Conservation (phyloP, 352 stramenopile species). For the Phytophthora chlamydospora region DNA sequence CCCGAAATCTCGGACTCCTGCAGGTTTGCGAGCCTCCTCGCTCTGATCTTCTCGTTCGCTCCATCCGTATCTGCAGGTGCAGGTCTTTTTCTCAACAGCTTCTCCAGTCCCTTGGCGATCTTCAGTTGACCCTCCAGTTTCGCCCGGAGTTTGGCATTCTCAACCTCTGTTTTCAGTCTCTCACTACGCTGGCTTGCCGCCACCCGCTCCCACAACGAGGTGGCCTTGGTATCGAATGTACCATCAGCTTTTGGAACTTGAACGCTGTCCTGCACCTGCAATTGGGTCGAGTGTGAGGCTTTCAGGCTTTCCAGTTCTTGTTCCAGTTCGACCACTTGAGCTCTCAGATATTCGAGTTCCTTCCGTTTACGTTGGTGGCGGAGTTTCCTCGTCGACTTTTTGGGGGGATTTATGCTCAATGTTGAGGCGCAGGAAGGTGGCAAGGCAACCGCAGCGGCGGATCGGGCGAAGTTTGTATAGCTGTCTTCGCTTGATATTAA, state of each 20-base stretch:
- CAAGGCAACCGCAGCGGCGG: neutral
- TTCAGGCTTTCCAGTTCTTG: conserved; percentile 25
- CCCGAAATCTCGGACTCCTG: conserved; percentile 9
- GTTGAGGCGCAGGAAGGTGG: neutral
- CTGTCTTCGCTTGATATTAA: neutral
- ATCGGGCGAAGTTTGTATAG: neutral
- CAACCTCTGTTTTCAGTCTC: conserved; percentile 25
- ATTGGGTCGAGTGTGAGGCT: neutral
- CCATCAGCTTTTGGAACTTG: neutral
- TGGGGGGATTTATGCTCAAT: neutral
- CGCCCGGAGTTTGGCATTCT: conserved; percentile 33
- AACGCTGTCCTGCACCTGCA: neutral
- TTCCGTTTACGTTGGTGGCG: conserved; percentile 29
- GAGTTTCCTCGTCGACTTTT: conserved; percentile 11
- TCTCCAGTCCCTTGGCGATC: conserved; percentile 33
- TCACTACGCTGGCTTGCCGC: conserved; percentile 30
- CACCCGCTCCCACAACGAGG: conserved; percentile 36
- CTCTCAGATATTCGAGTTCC: conserved; percentile 39
- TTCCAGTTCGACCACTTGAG: conserved; percentile 36
- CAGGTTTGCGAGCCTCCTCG: neutral
- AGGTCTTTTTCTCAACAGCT: conserved; percentile 34
- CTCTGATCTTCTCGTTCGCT: conserved; percentile 10
- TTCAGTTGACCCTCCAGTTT: conserved; percentile 39
- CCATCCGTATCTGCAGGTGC: neutral
- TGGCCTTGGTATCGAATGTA: neutral